Evolutionary conservation across 257 asterid species (phyloP), one percentile per base, ranked within the genome.

Genomic region (Gentiana straminea): DNA sequence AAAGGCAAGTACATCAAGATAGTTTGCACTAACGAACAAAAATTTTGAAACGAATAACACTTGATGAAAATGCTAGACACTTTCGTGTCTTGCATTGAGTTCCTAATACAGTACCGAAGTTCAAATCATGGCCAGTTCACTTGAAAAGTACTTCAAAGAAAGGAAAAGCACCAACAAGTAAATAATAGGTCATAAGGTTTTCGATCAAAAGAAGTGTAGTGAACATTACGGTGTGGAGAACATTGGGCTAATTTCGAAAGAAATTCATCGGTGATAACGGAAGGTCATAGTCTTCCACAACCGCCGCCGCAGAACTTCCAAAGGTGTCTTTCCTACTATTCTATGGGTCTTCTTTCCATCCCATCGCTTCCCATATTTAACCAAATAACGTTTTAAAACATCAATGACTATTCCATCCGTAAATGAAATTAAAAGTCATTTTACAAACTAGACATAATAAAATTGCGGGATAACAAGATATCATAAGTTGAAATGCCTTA

Each of bases 331-430:
- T 59, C 96, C 96, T n/a, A 71, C 79, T 52, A 77, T 69, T 62
- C 64, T 75, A 35, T 78, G 72, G 63, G 81, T 71, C 70, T 38
- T 65, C 62, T 58, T 77, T 59, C 77, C 88, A 65, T 86, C 91
- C 98, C 96, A 90, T 62, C 86, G 78, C 84, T 90, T 86, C 52
- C 91, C 96, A 64, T 79, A 70, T 73, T 80, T 86, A 53, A 68
- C 77, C 77, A 90, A 73, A 78, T 75, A 78, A 69, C 57, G 61
- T 68, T 66, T 86, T 73, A 90, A 49, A 55, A 84, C 68, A 66
- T 80, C 84, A 54, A 50, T 76, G 64, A 86, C 95, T 58, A 80
- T 63, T 64, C 86, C 90, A 79, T 90, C 96, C 86, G 84, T 65
- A 49, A 68, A 55, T 8, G 13, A 51, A 48, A 64, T 50, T 47